These are phyloP conservation scores for Asclepias syriaca DNA, from an alignment of 257 asterid species.

Conservation along the genomic window DNA sequence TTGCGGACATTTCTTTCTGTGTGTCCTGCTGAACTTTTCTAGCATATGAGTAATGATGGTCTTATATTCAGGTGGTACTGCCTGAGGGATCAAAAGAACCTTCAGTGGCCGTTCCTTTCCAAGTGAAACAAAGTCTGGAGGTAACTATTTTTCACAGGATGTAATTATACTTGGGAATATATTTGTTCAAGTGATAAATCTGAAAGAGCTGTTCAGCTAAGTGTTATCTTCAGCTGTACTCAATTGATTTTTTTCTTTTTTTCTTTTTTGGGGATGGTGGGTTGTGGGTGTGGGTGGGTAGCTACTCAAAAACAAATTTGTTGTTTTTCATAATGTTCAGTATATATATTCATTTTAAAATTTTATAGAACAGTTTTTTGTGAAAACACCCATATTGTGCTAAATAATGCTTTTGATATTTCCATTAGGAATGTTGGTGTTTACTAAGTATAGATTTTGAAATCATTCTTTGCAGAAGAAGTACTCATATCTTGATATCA, in stretches of 20 bases:
- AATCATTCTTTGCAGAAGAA: constrained; percentile 57
- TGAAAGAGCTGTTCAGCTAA: not conserved
- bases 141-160: constrained; percentile 24
- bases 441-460: constrained; percentile 21
- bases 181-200: not conserved
- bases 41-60: constrained; percentile 18
- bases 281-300: no score
- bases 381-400: not conserved
- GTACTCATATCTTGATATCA: constrained; percentile 90
- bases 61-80: constrained; percentile 68
- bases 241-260: no score
- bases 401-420: not conserved
- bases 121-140: constrained; percentile 69
- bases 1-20: constrained; percentile 16
- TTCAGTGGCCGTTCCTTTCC: constrained; percentile 59
- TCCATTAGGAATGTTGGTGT: constrained; percentile 2
- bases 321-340: no score
- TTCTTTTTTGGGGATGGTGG: no score
- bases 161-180: not conserved
- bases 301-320: no score
- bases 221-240: no score
- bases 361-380: no score
- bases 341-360: no score
- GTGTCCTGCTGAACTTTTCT: constrained; percentile 7
- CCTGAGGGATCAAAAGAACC: constrained; percentile 95